phyloP scores from a whole-genome alignment of 1,284 basidiomycete genomes.

The Dichomitus squalens region DNA sequence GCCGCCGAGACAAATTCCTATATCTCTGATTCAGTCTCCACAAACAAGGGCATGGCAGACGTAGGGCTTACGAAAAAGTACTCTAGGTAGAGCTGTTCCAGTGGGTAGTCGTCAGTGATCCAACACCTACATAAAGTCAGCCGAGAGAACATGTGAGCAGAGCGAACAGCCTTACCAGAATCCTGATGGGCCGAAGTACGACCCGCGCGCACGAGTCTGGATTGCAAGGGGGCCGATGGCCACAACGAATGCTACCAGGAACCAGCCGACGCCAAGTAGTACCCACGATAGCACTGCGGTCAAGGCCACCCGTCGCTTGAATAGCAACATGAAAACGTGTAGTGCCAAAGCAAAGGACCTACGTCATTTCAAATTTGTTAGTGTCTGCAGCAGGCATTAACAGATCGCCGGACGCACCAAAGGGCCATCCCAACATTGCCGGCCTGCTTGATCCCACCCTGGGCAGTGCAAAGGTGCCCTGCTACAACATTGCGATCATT shows the following conservation, averaged over 20 bases:
- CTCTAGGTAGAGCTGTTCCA: conserved; percentile 44
- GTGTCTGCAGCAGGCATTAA: neutral
- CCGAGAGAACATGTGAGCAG: neutral
- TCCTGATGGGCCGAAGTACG: conserved; percentile 47
- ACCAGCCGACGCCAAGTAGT: conserved; percentile 40
- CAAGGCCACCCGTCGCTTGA: conserved; percentile 36
- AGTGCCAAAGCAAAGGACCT: conserved; percentile 44
- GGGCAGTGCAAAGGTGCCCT: conserved; percentile 41
- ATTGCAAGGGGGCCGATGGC: conserved; percentile 40
- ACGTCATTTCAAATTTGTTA: no score
- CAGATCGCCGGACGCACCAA: conserved; percentile 29
- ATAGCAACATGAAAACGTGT: conserved; percentile 46
- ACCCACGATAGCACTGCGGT: conserved; percentile 14
- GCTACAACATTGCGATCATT: conserved; percentile 33
- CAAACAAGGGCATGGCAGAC: neutral
- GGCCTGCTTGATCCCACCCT: conserved; percentile 47
- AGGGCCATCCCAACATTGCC: conserved; percentile 47
- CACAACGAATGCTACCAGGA: conserved; percentile 35
- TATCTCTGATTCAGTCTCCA: neutral
- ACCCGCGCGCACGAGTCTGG: conserved; percentile 35
- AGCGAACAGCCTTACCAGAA: conserved; percentile 36
- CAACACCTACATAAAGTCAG: conserved; percentile 41
- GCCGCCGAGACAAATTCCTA: conserved; percentile 40
- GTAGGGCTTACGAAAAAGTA: conserved; percentile 44
- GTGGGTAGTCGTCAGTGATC: conserved; percentile 46